Base-by-base conservation (phyloP, 2,329 filamentous ascomycete genomes). In the Botrytis tulipae region DNA sequence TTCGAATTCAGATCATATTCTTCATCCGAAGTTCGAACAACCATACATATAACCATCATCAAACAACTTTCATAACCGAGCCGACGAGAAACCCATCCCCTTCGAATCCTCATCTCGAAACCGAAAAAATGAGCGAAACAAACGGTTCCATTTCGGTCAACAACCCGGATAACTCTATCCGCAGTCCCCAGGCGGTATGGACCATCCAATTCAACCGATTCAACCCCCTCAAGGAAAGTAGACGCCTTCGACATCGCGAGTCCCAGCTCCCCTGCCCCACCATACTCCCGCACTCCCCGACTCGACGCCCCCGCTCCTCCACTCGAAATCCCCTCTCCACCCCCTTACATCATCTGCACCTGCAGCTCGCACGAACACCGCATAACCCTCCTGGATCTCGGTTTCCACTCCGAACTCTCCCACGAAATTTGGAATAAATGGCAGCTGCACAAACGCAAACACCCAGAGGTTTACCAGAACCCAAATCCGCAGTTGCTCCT, bases 351-450 rank as follows among this genome's bases (percentile, higher is more conserved):
- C 60, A 9, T 3, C 29, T 60, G 57, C 32, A 1, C 9, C 57
- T 35, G 57, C 57, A 4, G 29, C 32, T 10, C 18, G 18, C 4
- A 25, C 25, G 60, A 62, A 29, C 2, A 14, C 16, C 60, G 8
- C 14, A 1, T 0, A 16, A 62, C 4, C 6, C 22, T 62, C 37
- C 1, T 4, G 1, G 0, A 3, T 40, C 25, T 62, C 25, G 37
- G 60, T 8, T 62, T 42, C 22, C n/a, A 5, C 20, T 2, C 25
- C 7, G 25, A 25, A n/a, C 14, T 57, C 25, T 1, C 12, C 7
- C 0, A 18, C 25, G n/a, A 29, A 29, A 57, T 57, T 14, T 57
- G 51, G 51, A 2, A 32, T 4, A 16, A 12, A 29, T 57, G 51
- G 51, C 51, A 29, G 16, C 51, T 29, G 14, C 14, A 29, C 51